Conservation (phyloP, 805 yeast genomes). For the Saccharomycopsis babjevae region DNA sequence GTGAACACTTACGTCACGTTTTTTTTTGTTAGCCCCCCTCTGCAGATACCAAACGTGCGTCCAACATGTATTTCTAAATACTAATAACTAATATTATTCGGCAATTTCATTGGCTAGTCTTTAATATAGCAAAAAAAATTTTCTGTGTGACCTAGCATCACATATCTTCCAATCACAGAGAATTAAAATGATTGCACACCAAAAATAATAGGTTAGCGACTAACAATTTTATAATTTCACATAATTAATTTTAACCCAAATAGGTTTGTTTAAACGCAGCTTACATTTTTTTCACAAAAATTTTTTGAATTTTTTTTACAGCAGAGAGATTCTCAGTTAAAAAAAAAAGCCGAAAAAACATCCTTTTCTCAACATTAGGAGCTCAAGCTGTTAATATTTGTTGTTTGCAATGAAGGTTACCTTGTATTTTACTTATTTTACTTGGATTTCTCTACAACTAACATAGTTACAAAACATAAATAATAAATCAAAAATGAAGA, state of each 20-base stretch:
- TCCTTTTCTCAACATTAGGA: no score
- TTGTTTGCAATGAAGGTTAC: no score
- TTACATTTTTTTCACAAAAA: not conserved
- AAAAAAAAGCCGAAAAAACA: no score
- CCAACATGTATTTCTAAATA: not conserved
- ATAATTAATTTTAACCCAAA: not conserved
- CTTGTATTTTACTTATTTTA: no score
- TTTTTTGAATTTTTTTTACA: not conserved
- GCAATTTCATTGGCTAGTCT: not conserved
- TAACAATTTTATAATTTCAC: no score
- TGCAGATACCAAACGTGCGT: no score
- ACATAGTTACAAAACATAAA: not conserved
- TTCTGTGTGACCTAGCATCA: not conserved
- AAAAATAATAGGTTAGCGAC: not conserved
- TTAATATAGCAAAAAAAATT: not conserved
- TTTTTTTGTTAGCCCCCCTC: no score
- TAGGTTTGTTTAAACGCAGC: not conserved
- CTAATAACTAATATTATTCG: not conserved
- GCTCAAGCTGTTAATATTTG: no score
- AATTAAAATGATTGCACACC: not conserved
- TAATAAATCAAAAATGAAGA: constrained; percentile 23
- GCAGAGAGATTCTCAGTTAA: not conserved
- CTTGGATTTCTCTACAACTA: no score
- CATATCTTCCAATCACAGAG: not conserved
- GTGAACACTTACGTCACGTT: no score